phyloP scores from a whole-genome alignment of 371 early-diverging fungal species.

The Paraphysoderma sedebokerense region DNA sequence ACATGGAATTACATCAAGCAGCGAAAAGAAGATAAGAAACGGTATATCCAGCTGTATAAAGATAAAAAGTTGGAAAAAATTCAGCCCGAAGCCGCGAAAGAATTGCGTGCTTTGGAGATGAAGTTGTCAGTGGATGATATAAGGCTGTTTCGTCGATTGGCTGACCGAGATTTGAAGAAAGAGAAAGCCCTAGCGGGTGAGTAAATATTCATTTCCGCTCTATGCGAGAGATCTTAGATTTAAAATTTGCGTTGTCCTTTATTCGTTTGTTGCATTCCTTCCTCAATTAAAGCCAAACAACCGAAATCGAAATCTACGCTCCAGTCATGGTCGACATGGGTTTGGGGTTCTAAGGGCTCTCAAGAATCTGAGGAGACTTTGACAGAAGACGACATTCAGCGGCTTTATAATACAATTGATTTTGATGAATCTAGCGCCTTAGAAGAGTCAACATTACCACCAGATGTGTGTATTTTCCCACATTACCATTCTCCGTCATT shows the following conservation, averaged over 20 bases:
- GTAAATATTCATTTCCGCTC: too few relatives aligned
- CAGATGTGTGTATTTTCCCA: neutral
- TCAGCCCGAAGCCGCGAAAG: conserved; percentile 25
- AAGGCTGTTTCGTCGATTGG: conserved; percentile 70
- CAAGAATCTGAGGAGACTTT: neutral
- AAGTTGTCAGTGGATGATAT: conserved; percentile 76
- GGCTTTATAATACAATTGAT: conserved; percentile 88
- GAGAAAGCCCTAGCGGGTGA: conserved; percentile 50
- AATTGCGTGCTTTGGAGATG: conserved; percentile 51
- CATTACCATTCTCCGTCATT: too few relatives aligned
- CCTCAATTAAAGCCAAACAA: too few relatives aligned
- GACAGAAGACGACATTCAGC: conserved; percentile 53
- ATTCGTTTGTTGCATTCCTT: too few relatives aligned
- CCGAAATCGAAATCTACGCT: too few relatives aligned
- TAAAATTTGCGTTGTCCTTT: too few relatives aligned
- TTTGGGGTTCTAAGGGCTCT: too few relatives aligned
- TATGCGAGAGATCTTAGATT: too few relatives aligned
- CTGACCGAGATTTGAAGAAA: conserved; percentile 46
- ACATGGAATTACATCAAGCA: conserved; percentile 70
- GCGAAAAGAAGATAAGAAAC: conserved; percentile 64
- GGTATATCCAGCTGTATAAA: conserved; percentile 63
- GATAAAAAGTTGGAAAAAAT: conserved; percentile 25
- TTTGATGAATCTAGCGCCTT: too few relatives aligned
- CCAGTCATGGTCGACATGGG: too few relatives aligned
- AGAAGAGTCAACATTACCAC: neutral